phyloP scores from a whole-genome alignment of 2,329 filamentous ascomycete species.

The Gnomoniopsis sp. region DNA sequence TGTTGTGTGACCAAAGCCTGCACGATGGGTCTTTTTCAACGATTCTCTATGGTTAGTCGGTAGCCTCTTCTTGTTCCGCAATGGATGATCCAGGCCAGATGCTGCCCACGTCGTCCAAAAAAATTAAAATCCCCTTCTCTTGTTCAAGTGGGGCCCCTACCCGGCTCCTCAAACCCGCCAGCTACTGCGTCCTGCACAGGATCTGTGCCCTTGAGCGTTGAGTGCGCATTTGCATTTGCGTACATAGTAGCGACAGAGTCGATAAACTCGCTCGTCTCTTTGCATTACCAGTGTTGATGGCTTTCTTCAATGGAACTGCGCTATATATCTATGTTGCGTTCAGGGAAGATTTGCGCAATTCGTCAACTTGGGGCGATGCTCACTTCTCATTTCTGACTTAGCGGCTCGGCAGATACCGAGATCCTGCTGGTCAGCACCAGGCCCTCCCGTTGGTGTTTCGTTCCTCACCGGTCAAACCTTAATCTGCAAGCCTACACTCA shows the following conservation, averaged over 20 bases:
- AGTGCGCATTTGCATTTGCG: too few relatives aligned
- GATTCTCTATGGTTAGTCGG: background rate
- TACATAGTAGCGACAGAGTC: too few relatives aligned
- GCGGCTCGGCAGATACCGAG: conserved; percentile 15
- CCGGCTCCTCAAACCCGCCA: too few relatives aligned
- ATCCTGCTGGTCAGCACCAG: conserved; percentile 1
- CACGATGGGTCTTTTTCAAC: background rate
- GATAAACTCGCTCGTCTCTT: too few relatives aligned
- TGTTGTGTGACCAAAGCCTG: background rate
- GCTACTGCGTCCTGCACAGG: too few relatives aligned
- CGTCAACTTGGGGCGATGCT: background rate
- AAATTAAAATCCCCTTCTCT: too few relatives aligned
- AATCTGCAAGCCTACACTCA: background rate
- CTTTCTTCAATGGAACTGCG: too few relatives aligned
- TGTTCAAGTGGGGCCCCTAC: too few relatives aligned
- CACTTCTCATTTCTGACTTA: conserved; percentile 1
- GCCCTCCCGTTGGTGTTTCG: conserved; percentile 8
- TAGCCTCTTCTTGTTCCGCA: background rate
- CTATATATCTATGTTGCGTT: background rate
- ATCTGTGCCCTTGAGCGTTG: too few relatives aligned
- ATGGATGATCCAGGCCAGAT: background rate
- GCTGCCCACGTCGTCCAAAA: background rate
- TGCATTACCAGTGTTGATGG: too few relatives aligned
- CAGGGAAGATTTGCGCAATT: background rate
- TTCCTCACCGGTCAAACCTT: conserved; percentile 3